Evolutionary conservation across 106 monocot species (phyloP).

Genomic region (Chionographis japonica): DNA sequence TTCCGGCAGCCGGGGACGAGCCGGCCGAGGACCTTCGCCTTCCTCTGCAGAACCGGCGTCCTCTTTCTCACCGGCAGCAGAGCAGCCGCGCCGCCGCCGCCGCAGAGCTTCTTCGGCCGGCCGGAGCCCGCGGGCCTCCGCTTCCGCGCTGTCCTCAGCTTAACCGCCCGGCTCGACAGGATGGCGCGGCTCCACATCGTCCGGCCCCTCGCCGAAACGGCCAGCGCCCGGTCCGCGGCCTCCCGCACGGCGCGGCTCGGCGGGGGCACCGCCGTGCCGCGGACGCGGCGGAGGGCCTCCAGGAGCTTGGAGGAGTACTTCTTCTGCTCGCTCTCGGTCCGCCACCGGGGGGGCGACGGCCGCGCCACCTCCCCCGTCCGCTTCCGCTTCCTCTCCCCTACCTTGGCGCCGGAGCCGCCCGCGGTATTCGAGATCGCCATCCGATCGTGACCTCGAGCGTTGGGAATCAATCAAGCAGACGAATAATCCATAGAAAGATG

Average conservation of each 20-base stretch:
- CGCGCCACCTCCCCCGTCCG: background rate
- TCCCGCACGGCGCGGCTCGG: constrained; percentile 57
- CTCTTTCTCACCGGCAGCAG: background rate
- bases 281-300: constrained; percentile 66
- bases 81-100: background rate
- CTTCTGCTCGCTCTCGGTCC: constrained; percentile 37
- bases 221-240: constrained; percentile 82
- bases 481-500: too few relatives aligned
- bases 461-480: background rate
- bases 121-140: background rate
- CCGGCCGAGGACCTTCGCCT: constrained; percentile 56
- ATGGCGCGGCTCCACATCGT: constrained; percentile 92
- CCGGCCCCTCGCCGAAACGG: constrained; percentile 61
- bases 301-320: constrained; percentile 79
- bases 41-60: constrained; percentile 28
- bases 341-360: constrained; percentile 33
- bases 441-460: background rate
- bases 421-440: constrained; percentile 8
- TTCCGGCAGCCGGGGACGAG: constrained; percentile 86
- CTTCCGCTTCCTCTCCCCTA: constrained; percentile 9
- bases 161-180: constrained; percentile 35
- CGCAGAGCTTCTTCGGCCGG: background rate
- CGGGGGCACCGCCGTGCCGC: constrained; percentile 10
- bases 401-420: background rate
- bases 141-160: constrained; percentile 10